Percentiles rank a stretch among this genome's conserved stretches.
These are phyloP conservation scores for Aegilops umbellulata DNA, from an alignment of 176 grass and related monocot genomes.

Conservation along the genomic window DNA sequence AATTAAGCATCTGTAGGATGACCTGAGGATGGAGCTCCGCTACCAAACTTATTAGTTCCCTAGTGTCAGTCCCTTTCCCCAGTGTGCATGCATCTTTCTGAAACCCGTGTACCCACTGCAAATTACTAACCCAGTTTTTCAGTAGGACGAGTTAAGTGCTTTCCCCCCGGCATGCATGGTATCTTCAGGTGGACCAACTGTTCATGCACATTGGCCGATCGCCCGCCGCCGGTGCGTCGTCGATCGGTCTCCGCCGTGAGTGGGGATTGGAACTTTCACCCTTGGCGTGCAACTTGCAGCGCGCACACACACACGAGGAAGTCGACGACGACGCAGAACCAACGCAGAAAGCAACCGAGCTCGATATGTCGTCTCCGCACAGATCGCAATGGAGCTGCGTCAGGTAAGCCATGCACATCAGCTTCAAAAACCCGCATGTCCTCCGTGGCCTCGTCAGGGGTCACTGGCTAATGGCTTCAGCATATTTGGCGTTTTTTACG, in stretches of 20 bases:
- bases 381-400: slow-evolving; percentile 30
- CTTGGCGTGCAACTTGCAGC: slow-evolving; percentile 29
- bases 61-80: slow-evolving; percentile 46
- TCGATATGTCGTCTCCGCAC: slow-evolving; percentile 2
- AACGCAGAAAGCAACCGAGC: neutral
- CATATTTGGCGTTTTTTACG: neutral
- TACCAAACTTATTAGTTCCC: slow-evolving; percentile 18
- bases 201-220: slow-evolving; percentile 37
- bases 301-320: neutral
- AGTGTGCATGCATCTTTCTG: slow-evolving; percentile 19
- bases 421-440: neutral
- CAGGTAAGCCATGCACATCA: slow-evolving; percentile 2
- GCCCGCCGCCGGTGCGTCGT: slow-evolving; percentile 30
- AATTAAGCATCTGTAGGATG: slow-evolving; percentile 17
- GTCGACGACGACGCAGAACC: neutral
- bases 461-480: slow-evolving; percentile 8
- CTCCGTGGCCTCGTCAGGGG: slow-evolving; percentile 8
- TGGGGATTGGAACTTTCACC: slow-evolving; percentile 38
- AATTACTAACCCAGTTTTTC: slow-evolving; percentile 8
- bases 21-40: slow-evolving; percentile 22
- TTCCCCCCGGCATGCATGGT: slow-evolving; percentile 31
- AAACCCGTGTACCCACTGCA: slow-evolving; percentile 47
- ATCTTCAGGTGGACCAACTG: slow-evolving; percentile 57
- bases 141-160: slow-evolving; percentile 26
- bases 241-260: slow-evolving; percentile 47